Evolutionary conservation across 2,329 filamentous ascomycete species (phyloP).

Genomic region (Botrytis medusae): DNA sequence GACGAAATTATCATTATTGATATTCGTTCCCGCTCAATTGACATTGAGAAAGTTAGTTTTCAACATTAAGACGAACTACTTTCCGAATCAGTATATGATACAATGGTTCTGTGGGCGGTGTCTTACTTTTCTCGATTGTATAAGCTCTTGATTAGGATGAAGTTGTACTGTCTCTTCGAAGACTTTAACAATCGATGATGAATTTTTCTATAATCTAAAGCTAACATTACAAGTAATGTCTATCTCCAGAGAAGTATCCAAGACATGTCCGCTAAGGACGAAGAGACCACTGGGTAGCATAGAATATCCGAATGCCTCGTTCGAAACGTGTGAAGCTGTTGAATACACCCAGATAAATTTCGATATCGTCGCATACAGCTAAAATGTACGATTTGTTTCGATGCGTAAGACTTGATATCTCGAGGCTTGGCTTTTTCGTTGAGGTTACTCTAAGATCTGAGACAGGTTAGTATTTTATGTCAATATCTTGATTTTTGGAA

Average conservation of each 20-base stretch:
- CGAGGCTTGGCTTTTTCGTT: constrained; percentile 1
- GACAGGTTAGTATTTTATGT: background rate
- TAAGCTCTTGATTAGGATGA: constrained; percentile 39
- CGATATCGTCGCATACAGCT: background rate
- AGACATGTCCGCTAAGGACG: background rate
- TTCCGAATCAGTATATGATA: background rate
- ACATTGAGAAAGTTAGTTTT: constrained; percentile 32
- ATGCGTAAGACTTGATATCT: no score
- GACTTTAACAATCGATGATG: constrained; percentile 20
- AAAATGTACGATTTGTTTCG: background rate
- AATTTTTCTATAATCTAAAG: no score
- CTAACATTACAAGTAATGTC: background rate
- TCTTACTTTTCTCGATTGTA: constrained; percentile 33
- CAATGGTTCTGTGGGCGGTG: background rate
- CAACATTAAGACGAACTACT: constrained; percentile 36
- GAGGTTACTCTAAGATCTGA: constrained; percentile 7
- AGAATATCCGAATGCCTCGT: background rate
- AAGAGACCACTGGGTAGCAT: background rate
- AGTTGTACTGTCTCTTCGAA: constrained; percentile 33
- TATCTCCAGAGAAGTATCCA: background rate
- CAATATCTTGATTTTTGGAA: background rate
- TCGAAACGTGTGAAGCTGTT: background rate
- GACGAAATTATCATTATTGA: constrained; percentile 36
- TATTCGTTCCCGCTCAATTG: constrained; percentile 28
- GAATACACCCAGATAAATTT: no score